Conservation (phyloP, 2,329 filamentous ascomycete genomes). For the Tympanopsis confertula region DNA sequence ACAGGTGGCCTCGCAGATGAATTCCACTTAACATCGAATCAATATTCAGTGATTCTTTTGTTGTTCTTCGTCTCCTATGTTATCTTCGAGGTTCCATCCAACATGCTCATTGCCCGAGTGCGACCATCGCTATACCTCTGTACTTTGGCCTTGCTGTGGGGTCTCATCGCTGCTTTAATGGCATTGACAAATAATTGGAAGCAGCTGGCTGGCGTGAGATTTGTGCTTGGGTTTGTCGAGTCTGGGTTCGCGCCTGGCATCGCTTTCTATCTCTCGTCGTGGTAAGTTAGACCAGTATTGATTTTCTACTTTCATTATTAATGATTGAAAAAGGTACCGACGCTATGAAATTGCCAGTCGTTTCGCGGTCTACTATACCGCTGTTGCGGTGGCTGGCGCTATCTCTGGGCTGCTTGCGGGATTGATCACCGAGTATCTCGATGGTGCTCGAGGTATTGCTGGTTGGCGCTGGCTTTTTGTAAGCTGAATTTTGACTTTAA, state of each 20-base stretch:
- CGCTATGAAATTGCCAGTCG: constrained; percentile 10
- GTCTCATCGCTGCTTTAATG: constrained; percentile 10
- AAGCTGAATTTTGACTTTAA: too few species aligned
- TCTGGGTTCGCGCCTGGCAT: constrained; percentile 11
- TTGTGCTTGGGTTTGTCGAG: constrained; percentile 11
- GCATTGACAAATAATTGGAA: constrained; percentile 10
- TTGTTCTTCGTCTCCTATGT: constrained; percentile 14
- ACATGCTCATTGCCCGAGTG: constrained; percentile 11
- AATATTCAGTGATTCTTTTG: constrained; percentile 14
- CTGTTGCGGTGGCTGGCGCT: constrained; percentile 10
- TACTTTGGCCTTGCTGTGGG: constrained; percentile 10
- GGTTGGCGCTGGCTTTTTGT: constrained; percentile 16
- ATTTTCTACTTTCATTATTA: too few species aligned
- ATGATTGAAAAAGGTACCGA: too few species aligned
- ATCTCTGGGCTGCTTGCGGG: constrained; percentile 9
- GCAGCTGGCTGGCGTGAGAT: constrained; percentile 9
- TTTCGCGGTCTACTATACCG: constrained; percentile 9
- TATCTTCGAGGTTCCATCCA: constrained; percentile 11
- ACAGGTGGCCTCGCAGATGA: constrained; percentile 10
- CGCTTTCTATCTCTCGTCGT: constrained; percentile 11
- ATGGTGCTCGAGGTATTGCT: constrained; percentile 8
- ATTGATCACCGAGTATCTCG: constrained; percentile 10
- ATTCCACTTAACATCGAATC: constrained; percentile 8
- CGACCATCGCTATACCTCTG: constrained; percentile 11
- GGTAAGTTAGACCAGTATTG: too few species aligned